Conservation (phyloP, 176 grass and related monocot genomes). For the Dendrocalamus sinicus region DNA sequence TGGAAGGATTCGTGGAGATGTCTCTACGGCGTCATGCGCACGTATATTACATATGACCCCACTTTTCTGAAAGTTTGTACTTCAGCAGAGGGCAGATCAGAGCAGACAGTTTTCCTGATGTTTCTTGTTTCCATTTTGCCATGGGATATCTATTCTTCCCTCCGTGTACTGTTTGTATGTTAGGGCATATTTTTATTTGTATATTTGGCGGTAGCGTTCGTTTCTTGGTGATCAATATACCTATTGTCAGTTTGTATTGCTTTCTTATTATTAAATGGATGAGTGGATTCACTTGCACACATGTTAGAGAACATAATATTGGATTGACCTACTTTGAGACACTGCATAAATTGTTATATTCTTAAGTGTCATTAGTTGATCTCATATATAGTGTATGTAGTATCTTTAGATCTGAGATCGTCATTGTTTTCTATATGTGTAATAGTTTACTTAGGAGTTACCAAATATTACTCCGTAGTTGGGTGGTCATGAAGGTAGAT, state of each 20-base stretch:
- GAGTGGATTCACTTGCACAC: conserved; percentile 24
- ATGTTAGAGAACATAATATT: no score
- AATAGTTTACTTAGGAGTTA: no score
- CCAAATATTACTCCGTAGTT: no score
- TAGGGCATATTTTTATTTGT: conserved; percentile 50
- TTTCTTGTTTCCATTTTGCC: conserved; percentile 37
- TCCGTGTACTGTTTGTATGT: conserved; percentile 39
- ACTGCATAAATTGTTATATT: no score
- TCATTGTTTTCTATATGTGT: no score
- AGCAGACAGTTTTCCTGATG: conserved; percentile 28
- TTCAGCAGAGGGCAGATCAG: conserved; percentile 33
- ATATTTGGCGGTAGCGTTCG: conserved; percentile 45
- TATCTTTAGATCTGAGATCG: no score
- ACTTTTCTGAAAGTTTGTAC: conserved; percentile 33
- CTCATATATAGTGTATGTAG: no score
- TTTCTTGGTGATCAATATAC: conserved; percentile 46
- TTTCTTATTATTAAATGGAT: conserved; percentile 36
- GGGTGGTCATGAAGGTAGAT: no score
- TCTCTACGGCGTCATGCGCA: conserved; percentile 8
- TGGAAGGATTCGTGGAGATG: not conserved
- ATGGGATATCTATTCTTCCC: conserved; percentile 44
- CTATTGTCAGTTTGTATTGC: conserved; percentile 11
- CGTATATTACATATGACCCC: conserved; percentile 30
- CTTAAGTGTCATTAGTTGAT: no score
- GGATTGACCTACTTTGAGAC: no score